Percentiles rank a stretch among this genome's conserved stretches.
phyloP scores from a whole-genome alignment of 1,139 yeast genomes.

The Arxiozyma slooffiae region DNA sequence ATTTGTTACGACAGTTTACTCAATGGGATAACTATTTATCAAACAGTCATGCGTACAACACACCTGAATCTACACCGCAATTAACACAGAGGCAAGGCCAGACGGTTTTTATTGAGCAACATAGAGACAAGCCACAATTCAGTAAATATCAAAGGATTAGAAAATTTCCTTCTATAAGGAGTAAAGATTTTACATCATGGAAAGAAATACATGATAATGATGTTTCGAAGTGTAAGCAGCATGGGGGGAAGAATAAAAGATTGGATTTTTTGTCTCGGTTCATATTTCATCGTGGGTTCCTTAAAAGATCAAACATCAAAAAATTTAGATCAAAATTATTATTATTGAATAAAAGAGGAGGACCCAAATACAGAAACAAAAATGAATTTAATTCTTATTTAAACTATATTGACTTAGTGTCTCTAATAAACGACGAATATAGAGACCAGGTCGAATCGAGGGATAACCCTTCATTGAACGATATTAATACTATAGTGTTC shows the following conservation, averaged over 20 bases:
- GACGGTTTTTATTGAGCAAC: not conserved
- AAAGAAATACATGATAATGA: conserved; percentile 10
- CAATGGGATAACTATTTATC: not conserved
- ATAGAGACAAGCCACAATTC: not conserved
- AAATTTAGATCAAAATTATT: not conserved
- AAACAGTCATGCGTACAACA: not conserved
- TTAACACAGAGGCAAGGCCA: not conserved
- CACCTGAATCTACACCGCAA: not conserved
- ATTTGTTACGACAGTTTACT: conserved; percentile 1
- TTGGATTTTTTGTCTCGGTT: conserved; percentile 3
- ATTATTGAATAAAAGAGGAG: not conserved
- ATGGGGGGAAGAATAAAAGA: conserved; percentile 10
- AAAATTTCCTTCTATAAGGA: conserved; percentile 9
- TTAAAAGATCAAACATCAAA: conserved; percentile 10
- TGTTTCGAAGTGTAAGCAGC: not conserved
- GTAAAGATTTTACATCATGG: conserved; percentile 21
- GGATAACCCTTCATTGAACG: not conserved
- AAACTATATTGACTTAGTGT: conserved; percentile 2
- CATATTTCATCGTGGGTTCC: conserved; percentile 26
- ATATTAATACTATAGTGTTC: not conserved
- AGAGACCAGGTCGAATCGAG: not conserved
- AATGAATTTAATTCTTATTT: conserved; percentile 2
- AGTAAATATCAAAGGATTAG: not conserved
- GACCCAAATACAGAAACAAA: conserved; percentile 1
- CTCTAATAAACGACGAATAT: not conserved